A percentile compares a stretch with the other conserved stretches of the same genome.
phyloP scores from a whole-genome alignment of 2,329 filamentous ascomycete species.

The Penicillium hesseltinei region DNA sequence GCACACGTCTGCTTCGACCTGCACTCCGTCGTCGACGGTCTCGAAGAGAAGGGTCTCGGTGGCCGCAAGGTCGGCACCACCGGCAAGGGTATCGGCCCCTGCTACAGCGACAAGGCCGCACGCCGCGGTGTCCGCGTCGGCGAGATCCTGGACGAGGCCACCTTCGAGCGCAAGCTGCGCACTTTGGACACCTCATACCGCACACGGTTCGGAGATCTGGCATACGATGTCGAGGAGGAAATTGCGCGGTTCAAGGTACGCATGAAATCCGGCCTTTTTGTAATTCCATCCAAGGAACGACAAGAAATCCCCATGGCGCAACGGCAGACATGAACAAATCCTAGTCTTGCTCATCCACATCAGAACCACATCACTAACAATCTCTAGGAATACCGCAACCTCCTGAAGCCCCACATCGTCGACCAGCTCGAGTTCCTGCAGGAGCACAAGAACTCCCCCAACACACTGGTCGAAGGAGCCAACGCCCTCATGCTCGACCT shows the following conservation, averaged over 20 bases:
- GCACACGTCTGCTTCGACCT: slow-evolving; percentile 48
- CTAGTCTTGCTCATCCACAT: background rate
- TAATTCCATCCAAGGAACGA: background rate
- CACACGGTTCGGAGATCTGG: slow-evolving; percentile 58
- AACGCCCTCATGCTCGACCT: slow-evolving; percentile 64
- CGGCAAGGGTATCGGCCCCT: slow-evolving; percentile 55
- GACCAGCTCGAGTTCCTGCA: slow-evolving; percentile 54
- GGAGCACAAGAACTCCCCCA: slow-evolving; percentile 53
- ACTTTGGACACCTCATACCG: slow-evolving; percentile 53
- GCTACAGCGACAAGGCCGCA: slow-evolving; percentile 63
- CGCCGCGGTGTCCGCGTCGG: slow-evolving; percentile 58
- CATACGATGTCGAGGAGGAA: slow-evolving; percentile 61
- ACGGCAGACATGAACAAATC: background rate
- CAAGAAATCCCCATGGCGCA: background rate
- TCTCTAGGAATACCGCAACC: slow-evolving; percentile 37
- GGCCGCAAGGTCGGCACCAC: slow-evolving; percentile 51
- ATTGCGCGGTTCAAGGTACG: slow-evolving; percentile 55
- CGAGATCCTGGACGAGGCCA: slow-evolving; percentile 56
- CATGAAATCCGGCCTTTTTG: background rate
- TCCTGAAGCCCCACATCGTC: slow-evolving; percentile 40
- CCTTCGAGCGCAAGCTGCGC: slow-evolving; percentile 56
- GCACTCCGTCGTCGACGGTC: slow-evolving; percentile 47
- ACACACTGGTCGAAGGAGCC: slow-evolving; percentile 62
- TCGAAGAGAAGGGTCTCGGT: slow-evolving; percentile 46
- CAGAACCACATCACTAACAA: background rate